Conservation (phyloP, 495 filamentous ascomycete species). For the Annulohypoxylon bovei region DNA sequence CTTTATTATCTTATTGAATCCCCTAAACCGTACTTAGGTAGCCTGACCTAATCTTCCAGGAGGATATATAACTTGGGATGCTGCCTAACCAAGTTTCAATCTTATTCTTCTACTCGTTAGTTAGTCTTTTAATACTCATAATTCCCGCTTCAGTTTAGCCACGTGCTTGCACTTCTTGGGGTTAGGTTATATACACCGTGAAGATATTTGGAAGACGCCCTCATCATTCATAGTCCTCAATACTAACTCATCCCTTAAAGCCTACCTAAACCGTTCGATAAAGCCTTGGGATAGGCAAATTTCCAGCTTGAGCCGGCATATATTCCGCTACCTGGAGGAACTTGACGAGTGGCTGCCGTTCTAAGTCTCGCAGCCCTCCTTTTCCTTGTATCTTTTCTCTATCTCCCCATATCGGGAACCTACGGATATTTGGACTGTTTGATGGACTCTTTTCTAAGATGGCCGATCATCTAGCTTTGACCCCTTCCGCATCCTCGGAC, state of each 20-base stretch:
- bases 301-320: slow-evolving; percentile 3
- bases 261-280: not conserved
- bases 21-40: not conserved
- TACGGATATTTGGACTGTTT: slow-evolving; percentile 4
- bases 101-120: slow-evolving; percentile 11
- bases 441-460: slow-evolving; percentile 17
- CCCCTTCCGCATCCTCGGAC: slow-evolving; percentile 33
- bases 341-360: not conserved
- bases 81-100: not conserved
- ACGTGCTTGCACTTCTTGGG: slow-evolving; percentile 5
- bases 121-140: slow-evolving; percentile 18
- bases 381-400: slow-evolving; percentile 11
- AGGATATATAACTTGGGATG: slow-evolving; percentile 7
- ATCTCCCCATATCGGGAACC: not conserved
- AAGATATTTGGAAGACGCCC: slow-evolving; percentile 9
- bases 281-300: not conserved
- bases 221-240: not conserved
- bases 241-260: slow-evolving; percentile 24
- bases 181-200: slow-evolving; percentile 4
- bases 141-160: slow-evolving; percentile 6
- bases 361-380: not conserved
- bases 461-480: slow-evolving; percentile 36
- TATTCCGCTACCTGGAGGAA: not conserved
- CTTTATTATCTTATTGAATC: not conserved
- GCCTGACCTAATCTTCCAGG: not conserved